phyloP scores from a whole-genome alignment of 2,329 filamentous ascomycete species.

The Exophiala bonariae region DNA sequence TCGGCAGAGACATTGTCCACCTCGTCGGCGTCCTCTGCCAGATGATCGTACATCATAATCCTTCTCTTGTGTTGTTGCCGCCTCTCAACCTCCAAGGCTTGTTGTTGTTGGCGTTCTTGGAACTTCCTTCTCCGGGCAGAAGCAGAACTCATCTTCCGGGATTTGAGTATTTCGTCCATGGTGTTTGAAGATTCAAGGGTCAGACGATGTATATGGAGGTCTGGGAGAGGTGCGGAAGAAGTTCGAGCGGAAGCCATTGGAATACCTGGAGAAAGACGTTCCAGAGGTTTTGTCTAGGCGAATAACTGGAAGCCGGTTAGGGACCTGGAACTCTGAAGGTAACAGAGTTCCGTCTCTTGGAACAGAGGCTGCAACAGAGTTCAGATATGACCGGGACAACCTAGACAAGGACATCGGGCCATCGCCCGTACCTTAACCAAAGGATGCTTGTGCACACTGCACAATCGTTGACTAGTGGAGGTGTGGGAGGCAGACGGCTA shows the following conservation, averaged over 20 bases:
- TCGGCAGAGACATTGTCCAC: conserved; percentile 1
- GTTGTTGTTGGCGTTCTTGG: conserved; percentile 22
- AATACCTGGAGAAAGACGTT: conserved; percentile 2
- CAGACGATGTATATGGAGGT: conserved; percentile 3
- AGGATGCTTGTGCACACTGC: too few species aligned
- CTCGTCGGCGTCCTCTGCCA: conserved; percentile 5
- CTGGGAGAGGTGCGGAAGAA: conserved; percentile 4
- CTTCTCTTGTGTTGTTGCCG: conserved; percentile 16
- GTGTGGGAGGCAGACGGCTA: conserved; percentile 2
- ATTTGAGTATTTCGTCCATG: conserved; percentile 25
- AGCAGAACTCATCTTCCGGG: conserved; percentile 21
- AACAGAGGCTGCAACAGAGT: conserved; percentile 20
- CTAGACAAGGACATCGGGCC: conserved; percentile 12
- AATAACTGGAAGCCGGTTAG: conserved; percentile 10
- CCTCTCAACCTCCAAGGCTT: conserved; percentile 12
- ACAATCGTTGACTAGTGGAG: too few species aligned
- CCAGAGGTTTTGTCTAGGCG: conserved; percentile 1
- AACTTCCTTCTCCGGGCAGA: conserved; percentile 21
- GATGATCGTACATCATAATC: conserved; percentile 14
- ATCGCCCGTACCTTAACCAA: conserved; percentile 3
- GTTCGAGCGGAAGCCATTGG: conserved; percentile 3
- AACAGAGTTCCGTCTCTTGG: conserved; percentile 16
- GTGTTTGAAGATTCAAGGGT: neutral
- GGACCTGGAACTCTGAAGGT: conserved; percentile 24
- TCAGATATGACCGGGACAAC: conserved; percentile 15